Conservation (phyloP, 1,139 yeast species). For the Saccharomycopsis crataegensis region DNA sequence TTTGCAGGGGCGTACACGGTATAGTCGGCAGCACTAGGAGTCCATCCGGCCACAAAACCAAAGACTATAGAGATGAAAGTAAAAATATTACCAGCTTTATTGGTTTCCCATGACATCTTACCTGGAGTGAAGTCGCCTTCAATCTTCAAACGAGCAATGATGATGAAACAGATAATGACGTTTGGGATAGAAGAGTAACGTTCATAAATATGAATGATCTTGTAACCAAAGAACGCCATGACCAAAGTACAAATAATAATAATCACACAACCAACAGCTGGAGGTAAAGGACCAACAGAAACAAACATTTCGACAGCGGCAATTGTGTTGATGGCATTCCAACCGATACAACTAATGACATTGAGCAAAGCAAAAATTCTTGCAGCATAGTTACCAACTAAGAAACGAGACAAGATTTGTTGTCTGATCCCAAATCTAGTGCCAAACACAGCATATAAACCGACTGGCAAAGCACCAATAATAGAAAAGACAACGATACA, state of each 20-base stretch:
- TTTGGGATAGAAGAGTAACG: slow-evolving; percentile 75
- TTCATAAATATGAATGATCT: slow-evolving; percentile 61
- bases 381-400: slow-evolving; percentile 32
- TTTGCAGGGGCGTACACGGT: slow-evolving; percentile 74
- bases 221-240: slow-evolving; percentile 66
- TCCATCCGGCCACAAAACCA: slow-evolving; percentile 95
- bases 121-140: slow-evolving; percentile 46
- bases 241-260: slow-evolving; percentile 51
- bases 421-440: slow-evolving; percentile 32
- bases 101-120: slow-evolving; percentile 37
- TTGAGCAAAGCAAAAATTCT: slow-evolving; percentile 31
- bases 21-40: slow-evolving; percentile 88
- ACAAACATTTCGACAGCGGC: slow-evolving; percentile 30
- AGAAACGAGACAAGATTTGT: slow-evolving; percentile 30
- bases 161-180: slow-evolving; percentile 49
- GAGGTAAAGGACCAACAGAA: slow-evolving; percentile 50
- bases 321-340: slow-evolving; percentile 33
- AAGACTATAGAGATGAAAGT: slow-evolving; percentile 79
- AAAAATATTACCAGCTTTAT: slow-evolving; percentile 68
- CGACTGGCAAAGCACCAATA: slow-evolving; percentile 31
- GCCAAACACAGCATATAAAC: slow-evolving; percentile 30
- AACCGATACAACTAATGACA: slow-evolving; percentile 32
- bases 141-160: slow-evolving; percentile 59
- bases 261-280: slow-evolving; percentile 73
- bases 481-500: slow-evolving; percentile 28